Percentiles rank a stretch among this genome's conserved stretches.
These are phyloP conservation scores for Cardamine resedifolia DNA, from an alignment of 345 rosid species.

Conservation along the genomic window DNA sequence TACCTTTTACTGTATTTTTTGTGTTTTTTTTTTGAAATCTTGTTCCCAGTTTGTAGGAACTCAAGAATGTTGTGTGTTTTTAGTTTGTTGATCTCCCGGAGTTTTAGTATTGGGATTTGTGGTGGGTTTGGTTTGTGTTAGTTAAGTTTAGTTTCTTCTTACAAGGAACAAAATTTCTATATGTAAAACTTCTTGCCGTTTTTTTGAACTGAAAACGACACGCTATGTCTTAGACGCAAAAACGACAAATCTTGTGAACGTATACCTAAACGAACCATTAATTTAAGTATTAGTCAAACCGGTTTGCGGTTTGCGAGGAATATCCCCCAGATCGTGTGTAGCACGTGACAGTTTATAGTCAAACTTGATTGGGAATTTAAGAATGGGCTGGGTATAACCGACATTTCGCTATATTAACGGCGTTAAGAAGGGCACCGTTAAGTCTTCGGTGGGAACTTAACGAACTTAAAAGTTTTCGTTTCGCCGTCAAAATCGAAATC, in stretches of 20 bases:
- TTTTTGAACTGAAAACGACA: background rate
- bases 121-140: background rate
- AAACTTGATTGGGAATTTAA: background rate
- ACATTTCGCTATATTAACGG: slow-evolving; percentile 14
- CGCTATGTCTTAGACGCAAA: background rate
- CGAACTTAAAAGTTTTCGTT: background rate
- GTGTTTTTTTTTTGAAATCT: background rate
- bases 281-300: background rate
- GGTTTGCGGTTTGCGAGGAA: too few relatives aligned
- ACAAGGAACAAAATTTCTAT: background rate
- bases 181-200: slow-evolving; percentile 13
- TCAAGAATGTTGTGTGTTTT: slow-evolving; percentile 30
- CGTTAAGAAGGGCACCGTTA: slow-evolving; percentile 17
- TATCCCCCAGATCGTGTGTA: too few relatives aligned
- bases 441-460: slow-evolving; percentile 12
- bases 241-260: background rate
- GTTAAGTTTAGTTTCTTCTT: slow-evolving; percentile 3
- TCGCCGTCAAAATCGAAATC: slow-evolving; percentile 16
- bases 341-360: slow-evolving; percentile 18
- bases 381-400: background rate
- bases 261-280: background rate
- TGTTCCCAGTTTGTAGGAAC: slow-evolving; percentile 27
- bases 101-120: slow-evolving; percentile 25
- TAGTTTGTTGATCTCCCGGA: slow-evolving; percentile 37
- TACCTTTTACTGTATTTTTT: slow-evolving; percentile 4